Conservation (phyloP, 129 eudicot species). For the Heracleum sosnowskyi region DNA sequence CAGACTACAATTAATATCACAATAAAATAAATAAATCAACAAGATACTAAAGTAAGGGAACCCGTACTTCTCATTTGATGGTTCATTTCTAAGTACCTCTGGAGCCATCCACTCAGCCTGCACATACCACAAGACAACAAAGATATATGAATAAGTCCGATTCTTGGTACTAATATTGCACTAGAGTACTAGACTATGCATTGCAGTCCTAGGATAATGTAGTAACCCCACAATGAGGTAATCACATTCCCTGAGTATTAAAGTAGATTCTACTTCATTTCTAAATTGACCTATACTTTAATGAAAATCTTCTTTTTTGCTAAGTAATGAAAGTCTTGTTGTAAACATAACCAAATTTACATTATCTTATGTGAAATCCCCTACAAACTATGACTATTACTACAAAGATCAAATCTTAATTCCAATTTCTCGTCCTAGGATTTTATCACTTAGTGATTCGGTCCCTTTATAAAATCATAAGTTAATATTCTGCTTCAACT, state of each 20-base stretch:
- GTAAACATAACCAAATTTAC: too few species aligned
- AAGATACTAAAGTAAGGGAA: background rate
- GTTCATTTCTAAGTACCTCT: conserved; percentile 92
- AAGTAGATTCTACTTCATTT: background rate
- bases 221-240: background rate
- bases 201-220: background rate
- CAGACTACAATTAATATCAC: background rate
- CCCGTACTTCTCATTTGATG: conserved; percentile 88
- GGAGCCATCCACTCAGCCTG: conserved; percentile 99
- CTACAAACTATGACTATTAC: background rate
- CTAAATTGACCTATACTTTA: background rate
- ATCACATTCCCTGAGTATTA: background rate
- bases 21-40: background rate
- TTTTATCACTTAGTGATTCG: background rate
- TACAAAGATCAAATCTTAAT: background rate
- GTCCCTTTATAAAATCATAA: background rate
- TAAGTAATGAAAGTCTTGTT: too few species aligned
- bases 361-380: background rate
- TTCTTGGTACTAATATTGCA: background rate
- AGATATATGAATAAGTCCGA: background rate
- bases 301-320: too few species aligned
- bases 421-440: background rate
- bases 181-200: background rate
- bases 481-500: background rate
- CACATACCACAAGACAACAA: conserved; percentile 16